Evolutionary conservation across 306 rosid species (phyloP).

Genomic region (Adenanthera pavonina): DNA sequence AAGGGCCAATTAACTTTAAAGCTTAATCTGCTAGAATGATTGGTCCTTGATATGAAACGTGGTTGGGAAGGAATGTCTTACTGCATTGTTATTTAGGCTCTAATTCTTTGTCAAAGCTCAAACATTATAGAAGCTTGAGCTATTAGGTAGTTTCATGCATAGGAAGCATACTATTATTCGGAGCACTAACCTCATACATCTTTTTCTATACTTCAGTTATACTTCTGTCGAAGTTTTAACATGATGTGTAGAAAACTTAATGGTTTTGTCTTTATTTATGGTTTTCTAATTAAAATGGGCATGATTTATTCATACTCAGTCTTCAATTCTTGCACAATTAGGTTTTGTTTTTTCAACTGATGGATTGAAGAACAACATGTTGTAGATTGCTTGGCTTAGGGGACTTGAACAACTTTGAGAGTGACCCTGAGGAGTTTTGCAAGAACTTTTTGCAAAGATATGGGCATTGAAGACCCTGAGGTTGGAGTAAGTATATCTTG

Average conservation of each 20-base stretch:
- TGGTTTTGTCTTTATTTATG: slow-evolving; percentile 16
- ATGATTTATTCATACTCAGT: neutral
- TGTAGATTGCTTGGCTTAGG: slow-evolving; percentile 50
- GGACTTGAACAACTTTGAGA: too few relatives aligned
- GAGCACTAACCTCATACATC: neutral
- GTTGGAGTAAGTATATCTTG: too few relatives aligned
- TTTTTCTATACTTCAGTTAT: neutral
- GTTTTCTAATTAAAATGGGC: slow-evolving; percentile 16
- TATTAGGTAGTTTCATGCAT: neutral
- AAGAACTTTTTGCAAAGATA: too few relatives aligned
- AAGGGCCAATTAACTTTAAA: too few relatives aligned
- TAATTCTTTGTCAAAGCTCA: too few relatives aligned
- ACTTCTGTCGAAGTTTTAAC: neutral
- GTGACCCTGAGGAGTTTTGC: too few relatives aligned
- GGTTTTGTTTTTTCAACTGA: slow-evolving; percentile 31
- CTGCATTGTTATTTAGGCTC: too few relatives aligned
- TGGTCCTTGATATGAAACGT: too few relatives aligned
- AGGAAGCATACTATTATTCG: neutral
- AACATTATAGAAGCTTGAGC: too few relatives aligned
- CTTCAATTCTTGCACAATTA: slow-evolving; percentile 22
- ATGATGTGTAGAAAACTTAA: slow-evolving; percentile 9
- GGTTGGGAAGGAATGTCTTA: too few relatives aligned
- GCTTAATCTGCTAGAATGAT: too few relatives aligned
- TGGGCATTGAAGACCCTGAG: too few relatives aligned
- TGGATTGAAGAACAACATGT: slow-evolving; percentile 68